These are phyloP conservation scores for thale cress (Arabidopsis thaliana) DNA, from an alignment of 345 rosid species.

Conservation along the genomic window DNA sequence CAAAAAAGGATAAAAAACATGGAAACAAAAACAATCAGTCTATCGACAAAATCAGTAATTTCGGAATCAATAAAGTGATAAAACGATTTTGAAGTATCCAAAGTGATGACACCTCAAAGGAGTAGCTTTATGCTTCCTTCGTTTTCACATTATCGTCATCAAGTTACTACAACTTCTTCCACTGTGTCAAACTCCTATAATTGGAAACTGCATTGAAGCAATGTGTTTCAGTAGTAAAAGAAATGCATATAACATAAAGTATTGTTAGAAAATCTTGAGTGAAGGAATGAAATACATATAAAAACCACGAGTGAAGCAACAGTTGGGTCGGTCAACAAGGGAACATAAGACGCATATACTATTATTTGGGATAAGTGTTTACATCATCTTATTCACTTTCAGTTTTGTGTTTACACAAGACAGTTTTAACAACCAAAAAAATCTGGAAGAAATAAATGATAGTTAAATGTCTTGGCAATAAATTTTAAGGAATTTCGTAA, in stretches of 20 bases:
- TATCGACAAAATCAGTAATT: no score
- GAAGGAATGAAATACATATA: background rate
- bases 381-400: conserved; percentile 38
- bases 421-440: background rate
- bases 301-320: conserved; percentile 31
- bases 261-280: background rate
- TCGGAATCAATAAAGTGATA: no score
- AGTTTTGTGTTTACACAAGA: conserved; percentile 25
- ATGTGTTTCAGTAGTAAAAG: background rate
- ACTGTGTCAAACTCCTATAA: background rate
- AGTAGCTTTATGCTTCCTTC: background rate
- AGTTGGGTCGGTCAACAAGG: conserved; percentile 24
- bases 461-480: conserved; percentile 4
- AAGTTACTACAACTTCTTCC: background rate
- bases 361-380: conserved; percentile 12
- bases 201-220: background rate
- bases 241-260: no score
- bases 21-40: no score
- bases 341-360: conserved; percentile 10
- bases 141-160: background rate
- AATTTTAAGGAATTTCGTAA: conserved; percentile 4
- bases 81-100: no score
- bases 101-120: no score
- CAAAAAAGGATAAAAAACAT: no score
- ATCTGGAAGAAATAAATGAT: background rate